These are phyloP conservation scores for Rhizopogon salebrosus DNA, from an alignment of 768 basidiomycete species.

Conservation along the genomic window DNA sequence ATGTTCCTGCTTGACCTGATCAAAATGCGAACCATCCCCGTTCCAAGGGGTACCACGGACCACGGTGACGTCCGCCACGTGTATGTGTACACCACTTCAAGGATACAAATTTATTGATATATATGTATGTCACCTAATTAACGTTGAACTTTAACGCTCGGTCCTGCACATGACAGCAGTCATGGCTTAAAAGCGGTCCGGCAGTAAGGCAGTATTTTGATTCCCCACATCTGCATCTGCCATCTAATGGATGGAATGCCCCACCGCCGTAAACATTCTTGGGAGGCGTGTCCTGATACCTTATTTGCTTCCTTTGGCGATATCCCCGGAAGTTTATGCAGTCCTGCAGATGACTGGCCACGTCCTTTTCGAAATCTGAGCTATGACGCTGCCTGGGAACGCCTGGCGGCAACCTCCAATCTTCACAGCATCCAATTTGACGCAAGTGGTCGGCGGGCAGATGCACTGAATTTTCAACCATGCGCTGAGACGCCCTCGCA, in stretches of 20 bases:
- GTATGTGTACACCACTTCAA: conserved; percentile 16
- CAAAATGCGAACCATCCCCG: conserved; percentile 3
- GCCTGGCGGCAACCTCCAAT: conserved; percentile 44
- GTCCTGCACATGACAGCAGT: conserved; percentile 22
- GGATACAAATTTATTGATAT: conserved; percentile 15
- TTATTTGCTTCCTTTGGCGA: conserved; percentile 52
- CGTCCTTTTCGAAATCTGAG: conserved; percentile 49
- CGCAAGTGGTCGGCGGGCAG: conserved; percentile 36
- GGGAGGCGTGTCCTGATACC: conserved; percentile 12
- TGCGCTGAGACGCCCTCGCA: conserved; percentile 50
- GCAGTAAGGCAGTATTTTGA: neutral
- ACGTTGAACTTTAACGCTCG: conserved; percentile 16
- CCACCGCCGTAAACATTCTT: conserved; percentile 10
- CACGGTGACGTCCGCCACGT: conserved; percentile 19
- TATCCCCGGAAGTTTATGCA: conserved; percentile 57
- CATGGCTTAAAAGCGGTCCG: conserved; percentile 23
- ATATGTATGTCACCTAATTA: neutral
- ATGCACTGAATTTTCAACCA: conserved; percentile 66
- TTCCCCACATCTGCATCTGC: conserved; percentile 6
- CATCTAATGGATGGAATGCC: conserved; percentile 14
- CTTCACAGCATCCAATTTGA: conserved; percentile 42
- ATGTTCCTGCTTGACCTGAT: neutral
- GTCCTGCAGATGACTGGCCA: conserved; percentile 64
- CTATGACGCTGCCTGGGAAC: conserved; percentile 48
- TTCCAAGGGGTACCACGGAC: conserved; percentile 4